Base-by-base conservation (phyloP, 495 filamentous ascomycete genomes). In the Tuber brumale region DNA sequence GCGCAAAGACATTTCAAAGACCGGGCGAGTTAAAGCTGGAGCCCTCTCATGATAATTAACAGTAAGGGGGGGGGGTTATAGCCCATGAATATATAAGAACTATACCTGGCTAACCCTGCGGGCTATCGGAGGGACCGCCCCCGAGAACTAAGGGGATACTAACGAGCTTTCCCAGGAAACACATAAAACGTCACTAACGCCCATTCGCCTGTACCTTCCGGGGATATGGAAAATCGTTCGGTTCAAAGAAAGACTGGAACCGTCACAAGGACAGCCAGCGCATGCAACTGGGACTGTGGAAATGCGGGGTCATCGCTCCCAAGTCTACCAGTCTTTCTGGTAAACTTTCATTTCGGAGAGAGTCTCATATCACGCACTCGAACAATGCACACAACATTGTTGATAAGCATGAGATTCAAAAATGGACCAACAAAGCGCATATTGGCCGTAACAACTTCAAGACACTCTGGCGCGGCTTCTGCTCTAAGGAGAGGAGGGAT, bases 201-300 rank as follows among this genome's bases (percentile, higher is more conserved):
- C 95, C 94, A 0, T 98, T 95, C 80, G 92, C 91, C 69, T 97
- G 95, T 85, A 97, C 95, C 12, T 93, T 90, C 70, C 83, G 86
- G 18, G 85, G 85, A 31, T 97, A 95, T 81, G 85, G 86, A 71
- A 95, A 93, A 78, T 87, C 84, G 3, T 97, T 97, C 78, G 95
- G 95, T 46, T 94, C 92, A 85, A 97, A 97, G 82, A 93, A 93
- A 69, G 95, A 97, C 85, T 97, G 95, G 95, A 97, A 97, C 84
- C 91, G 95, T 12, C 95, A 98, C 82, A 95, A 98, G 79, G 93
- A 91, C 78, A 92, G 90, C 41, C 94, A 97, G 82, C 95, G 97
- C 81, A 91, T 89, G 77, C 89, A 91, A 78, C 81, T 89, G 3
- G 90, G 93, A 76, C 87, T 89, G 74, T 97, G 93, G 91, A 89